phyloP scores from a whole-genome alignment of 257 asterid genomes.

The Orobanche coerulescens region DNA sequence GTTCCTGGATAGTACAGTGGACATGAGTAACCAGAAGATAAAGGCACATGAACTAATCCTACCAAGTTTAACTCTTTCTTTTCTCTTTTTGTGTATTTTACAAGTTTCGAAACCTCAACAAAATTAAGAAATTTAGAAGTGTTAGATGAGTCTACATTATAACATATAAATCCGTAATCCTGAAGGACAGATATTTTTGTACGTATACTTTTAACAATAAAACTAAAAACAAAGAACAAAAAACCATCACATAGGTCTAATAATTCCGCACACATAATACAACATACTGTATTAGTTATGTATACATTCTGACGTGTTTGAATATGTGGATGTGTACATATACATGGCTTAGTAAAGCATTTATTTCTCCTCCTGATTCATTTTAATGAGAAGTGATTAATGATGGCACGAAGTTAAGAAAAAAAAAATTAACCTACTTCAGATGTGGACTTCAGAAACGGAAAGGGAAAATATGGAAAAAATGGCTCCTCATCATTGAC shows the following conservation, averaged over 20 bases:
- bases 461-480: constrained; percentile 67
- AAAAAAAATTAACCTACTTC: constrained; percentile 39
- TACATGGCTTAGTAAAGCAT: not conserved
- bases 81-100: not conserved
- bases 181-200: too few species aligned
- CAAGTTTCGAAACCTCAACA: constrained; percentile 7
- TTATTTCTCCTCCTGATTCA: constrained; percentile 2
- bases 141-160: too few species aligned
- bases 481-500: constrained; percentile 91
- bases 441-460: constrained; percentile 52
- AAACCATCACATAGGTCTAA: not conserved
- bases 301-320: not conserved
- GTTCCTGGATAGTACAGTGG: constrained; percentile 41
- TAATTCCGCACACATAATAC: not conserved
- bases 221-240: not conserved
- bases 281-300: not conserved
- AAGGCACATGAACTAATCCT: not conserved
- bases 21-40: constrained; percentile 1
- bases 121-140: constrained; percentile 1
- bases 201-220: too few species aligned
- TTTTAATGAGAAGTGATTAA: constrained; percentile 1
- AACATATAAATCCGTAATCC: too few species aligned
- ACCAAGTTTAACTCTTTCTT: not conserved
- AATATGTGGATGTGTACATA: not conserved
- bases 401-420: not conserved